Evolutionary conservation across 805 yeast species (phyloP).

Genomic region (Saturnispora silvae): DNA sequence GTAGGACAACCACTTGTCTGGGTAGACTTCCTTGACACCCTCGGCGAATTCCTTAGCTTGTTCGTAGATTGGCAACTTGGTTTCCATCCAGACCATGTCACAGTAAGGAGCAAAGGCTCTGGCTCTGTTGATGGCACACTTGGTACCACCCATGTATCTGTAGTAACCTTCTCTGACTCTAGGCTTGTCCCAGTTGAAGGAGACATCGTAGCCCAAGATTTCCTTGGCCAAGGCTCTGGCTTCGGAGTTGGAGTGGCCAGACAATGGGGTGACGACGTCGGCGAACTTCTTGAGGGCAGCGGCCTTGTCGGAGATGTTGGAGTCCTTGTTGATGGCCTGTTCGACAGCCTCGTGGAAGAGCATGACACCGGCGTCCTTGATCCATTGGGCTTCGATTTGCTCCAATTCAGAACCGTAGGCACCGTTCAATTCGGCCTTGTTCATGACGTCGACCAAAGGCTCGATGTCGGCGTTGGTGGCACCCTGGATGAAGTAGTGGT

Average conservation of each 20-base stretch:
- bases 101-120: constrained; percentile 92
- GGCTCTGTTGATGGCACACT: constrained; percentile 95
- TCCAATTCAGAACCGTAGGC: constrained; percentile 60
- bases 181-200: constrained; percentile 91
- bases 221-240: constrained; percentile 68
- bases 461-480: constrained; percentile 75
- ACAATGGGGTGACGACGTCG: constrained; percentile 60
- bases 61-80: constrained; percentile 83
- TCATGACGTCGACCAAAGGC: constrained; percentile 67
- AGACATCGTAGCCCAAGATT: constrained; percentile 70
- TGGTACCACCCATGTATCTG: constrained; percentile 92
- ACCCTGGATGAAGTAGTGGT: constrained; percentile 87
- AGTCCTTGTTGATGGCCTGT: constrained; percentile 61
- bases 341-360: constrained; percentile 86
- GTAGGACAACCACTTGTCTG: constrained; percentile 93
- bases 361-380: constrained; percentile 69
- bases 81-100: constrained; percentile 97
- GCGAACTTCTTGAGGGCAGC: constrained; percentile 55
- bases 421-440: constrained; percentile 71
- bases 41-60: constrained; percentile 94
- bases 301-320: constrained; percentile 44
- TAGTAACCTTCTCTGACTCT: constrained; percentile 96
- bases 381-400: constrained; percentile 74
- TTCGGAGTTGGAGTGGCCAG: constrained; percentile 66
- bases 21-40: constrained; percentile 72